Conservation (phyloP, 179 eudicot species). For the Gypsophila paniculata region DNA sequence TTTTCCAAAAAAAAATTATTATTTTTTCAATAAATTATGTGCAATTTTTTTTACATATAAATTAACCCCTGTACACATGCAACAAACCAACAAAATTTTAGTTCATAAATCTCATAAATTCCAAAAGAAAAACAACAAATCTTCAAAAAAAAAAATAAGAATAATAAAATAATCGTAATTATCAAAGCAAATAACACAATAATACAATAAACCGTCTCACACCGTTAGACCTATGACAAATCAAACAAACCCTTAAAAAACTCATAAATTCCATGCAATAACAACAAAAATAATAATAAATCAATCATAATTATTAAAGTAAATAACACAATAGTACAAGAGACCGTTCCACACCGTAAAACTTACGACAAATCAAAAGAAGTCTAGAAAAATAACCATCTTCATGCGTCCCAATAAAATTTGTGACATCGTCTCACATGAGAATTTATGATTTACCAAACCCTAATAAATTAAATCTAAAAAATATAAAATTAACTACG, state of each 20-base stretch:
- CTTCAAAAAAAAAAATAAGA: neutral
- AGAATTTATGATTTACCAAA: neutral
- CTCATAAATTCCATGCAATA: neutral
- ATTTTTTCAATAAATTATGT: neutral
- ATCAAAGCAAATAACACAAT: neutral
- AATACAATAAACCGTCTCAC: no score
- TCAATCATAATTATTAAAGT: neutral
- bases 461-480: neutral
- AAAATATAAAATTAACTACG: neutral
- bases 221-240: no score
- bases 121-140: no score
- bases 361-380: no score
- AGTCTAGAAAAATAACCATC: no score
- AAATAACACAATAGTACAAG: neutral
- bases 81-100: neutral
- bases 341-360: no score
- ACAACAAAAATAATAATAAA: neutral
- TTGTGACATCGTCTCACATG: no score
- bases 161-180: neutral
- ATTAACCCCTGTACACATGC: constrained; percentile 23
- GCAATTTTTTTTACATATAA: neutral
- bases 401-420: no score
- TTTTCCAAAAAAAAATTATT: constrained; percentile 11
- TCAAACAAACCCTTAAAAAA: no score
- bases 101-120: neutral